Base-by-base conservation (phyloP, 1,284 basidiomycete species). In the Pseudozyma sp. region DNA sequence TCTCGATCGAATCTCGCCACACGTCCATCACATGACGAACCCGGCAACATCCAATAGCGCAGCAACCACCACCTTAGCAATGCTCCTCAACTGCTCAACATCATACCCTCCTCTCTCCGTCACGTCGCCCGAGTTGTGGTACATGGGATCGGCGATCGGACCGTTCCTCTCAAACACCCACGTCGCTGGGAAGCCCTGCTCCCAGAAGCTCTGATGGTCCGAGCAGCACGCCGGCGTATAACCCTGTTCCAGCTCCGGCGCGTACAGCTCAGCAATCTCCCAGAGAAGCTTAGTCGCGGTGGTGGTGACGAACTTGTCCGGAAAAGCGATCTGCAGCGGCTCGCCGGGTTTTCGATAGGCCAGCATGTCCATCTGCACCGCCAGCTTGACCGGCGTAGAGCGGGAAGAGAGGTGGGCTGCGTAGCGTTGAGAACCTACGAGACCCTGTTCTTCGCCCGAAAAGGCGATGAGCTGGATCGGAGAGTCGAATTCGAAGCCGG, bases 91-190 rank as follows among this genome's bases (percentile, higher is more conserved):
- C 68, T 85, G 84, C n/a, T 78, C 71, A 7, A 82, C 76, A 43
- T 75, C 68, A 68, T 85, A 85, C 0, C 83, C 83, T 1, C 37
- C 39, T 7, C 84, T 56, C 7, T 69, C 53, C 43, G 71, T 55
- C 16, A 77, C 37, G 62, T 85, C 84, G 39, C 78, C 76, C 29
- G 78, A 81, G 51, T 82, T 75, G 68, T 85, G 84, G 52, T 85
- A 85, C 55, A 59, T 75, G 33, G 80, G 80, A 53, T 84, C 83
- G 0, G 75, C 77, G 49, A 85, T 85, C 0, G 82, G 74, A 0
- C 83, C 84, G 49, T 83, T 83, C 2, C 84, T 62, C 54, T 85
- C 84, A 46, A 85, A 85, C 10, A 84, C 76, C 80, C 79, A 79
- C 8, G 75, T 79, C 5, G 78, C 66, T 1, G 78, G 72, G 48